A percentile compares a stretch with the other conserved stretches of the same genome.
phyloP scores from a whole-genome alignment of 1,284 basidiomycete species.

The Malassezia equina region DNA sequence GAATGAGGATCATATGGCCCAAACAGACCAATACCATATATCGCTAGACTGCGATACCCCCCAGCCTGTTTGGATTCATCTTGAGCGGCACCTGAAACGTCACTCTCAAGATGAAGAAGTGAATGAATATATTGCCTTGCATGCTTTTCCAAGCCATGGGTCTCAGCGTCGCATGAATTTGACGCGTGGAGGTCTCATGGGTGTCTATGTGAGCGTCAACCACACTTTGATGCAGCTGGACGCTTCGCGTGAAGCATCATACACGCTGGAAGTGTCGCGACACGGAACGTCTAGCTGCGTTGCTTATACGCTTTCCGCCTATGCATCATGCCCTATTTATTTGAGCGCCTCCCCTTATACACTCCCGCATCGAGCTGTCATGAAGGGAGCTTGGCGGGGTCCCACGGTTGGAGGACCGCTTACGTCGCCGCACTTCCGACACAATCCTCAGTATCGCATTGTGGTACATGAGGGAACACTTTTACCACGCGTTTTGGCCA shows the following conservation, averaged over 20 bases:
- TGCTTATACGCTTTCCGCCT: slow-evolving; percentile 55
- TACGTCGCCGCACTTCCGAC: slow-evolving; percentile 67
- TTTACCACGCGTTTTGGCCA: neutral
- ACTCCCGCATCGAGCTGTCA: slow-evolving; percentile 18
- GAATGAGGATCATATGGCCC: slow-evolving; percentile 38
- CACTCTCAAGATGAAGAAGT: neutral
- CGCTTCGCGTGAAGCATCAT: slow-evolving; percentile 10
- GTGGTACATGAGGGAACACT: slow-evolving; percentile 23
- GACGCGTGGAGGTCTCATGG: slow-evolving; percentile 29
- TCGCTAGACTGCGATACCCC: neutral
- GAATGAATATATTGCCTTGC: slow-evolving; percentile 14
- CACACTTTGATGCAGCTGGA: slow-evolving; percentile 58
- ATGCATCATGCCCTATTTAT: slow-evolving; percentile 47
- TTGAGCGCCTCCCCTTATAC: slow-evolving; percentile 20
- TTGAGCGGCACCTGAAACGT: slow-evolving; percentile 7
- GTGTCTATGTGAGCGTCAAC: slow-evolving; percentile 66
- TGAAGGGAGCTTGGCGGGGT: slow-evolving; percentile 53
- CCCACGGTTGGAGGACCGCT: slow-evolving; percentile 75
- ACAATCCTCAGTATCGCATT: slow-evolving; percentile 78
- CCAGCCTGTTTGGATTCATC: slow-evolving; percentile 4
- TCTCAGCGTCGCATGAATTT: slow-evolving; percentile 2
- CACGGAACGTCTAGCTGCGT: slow-evolving; percentile 26
- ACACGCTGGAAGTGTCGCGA: slow-evolving; percentile 30
- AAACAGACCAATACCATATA: slow-evolving; percentile 26
- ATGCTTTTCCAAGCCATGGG: slow-evolving; percentile 6